Conservation (phyloP, 2,329 filamentous ascomycete species). For the Neurospora crassa region DNA sequence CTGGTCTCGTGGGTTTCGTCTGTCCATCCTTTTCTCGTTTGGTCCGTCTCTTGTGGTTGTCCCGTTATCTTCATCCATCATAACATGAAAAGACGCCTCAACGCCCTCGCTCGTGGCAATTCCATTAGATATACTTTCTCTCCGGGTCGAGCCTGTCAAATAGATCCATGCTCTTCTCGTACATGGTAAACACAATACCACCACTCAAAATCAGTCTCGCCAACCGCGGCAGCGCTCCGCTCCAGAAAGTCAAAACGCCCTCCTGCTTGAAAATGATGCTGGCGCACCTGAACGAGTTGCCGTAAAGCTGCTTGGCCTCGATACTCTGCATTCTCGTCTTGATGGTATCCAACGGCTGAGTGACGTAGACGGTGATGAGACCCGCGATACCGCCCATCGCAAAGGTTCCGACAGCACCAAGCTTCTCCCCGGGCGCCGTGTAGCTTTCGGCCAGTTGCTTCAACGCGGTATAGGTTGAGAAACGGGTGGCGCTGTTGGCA, state of each 20-base stretch:
- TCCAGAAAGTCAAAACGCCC: slow-evolving; percentile 86
- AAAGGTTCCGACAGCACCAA: slow-evolving; percentile 81
- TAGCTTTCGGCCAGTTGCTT: slow-evolving; percentile 89
- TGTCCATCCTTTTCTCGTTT: not conserved
- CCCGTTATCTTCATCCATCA: not conserved
- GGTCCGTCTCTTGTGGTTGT: not conserved
- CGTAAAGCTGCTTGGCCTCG: slow-evolving; percentile 70
- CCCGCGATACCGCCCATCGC: slow-evolving; percentile 83
- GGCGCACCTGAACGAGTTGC: slow-evolving; percentile 79
- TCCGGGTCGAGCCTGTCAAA: slow-evolving; percentile 75
- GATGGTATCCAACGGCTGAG: slow-evolving; percentile 75
- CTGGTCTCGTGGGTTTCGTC: not conserved
- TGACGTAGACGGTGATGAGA: slow-evolving; percentile 77
- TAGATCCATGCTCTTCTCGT: slow-evolving; percentile 91
- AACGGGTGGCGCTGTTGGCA: slow-evolving; percentile 86
- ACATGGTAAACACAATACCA: slow-evolving; percentile 97
- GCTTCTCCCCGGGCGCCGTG: slow-evolving; percentile 87
- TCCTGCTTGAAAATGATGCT: slow-evolving; percentile 79
- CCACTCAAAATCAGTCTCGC: slow-evolving; percentile 82
- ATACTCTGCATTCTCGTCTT: slow-evolving; percentile 98
- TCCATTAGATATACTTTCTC: slow-evolving; percentile 62
- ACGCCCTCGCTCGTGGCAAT: slow-evolving; percentile 2
- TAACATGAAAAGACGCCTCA: not conserved
- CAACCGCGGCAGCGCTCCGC: slow-evolving; percentile 77
- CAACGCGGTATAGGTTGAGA: slow-evolving; percentile 73